phyloP scores from a whole-genome alignment of 306 rosid species.

The Rubus idaeus region DNA sequence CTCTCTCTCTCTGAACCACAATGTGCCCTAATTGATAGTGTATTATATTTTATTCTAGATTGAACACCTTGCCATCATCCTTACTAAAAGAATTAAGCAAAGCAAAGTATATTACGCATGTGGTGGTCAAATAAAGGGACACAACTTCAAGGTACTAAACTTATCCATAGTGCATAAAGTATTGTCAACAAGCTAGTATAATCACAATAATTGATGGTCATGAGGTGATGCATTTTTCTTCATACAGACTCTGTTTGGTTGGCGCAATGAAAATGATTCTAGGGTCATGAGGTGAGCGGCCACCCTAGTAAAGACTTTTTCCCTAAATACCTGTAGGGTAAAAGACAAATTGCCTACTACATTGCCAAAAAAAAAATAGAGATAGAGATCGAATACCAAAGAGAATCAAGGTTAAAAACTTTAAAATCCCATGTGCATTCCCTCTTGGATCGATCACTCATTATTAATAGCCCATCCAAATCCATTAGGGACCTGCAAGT shows the following conservation, averaged over 20 bases:
- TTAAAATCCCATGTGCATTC: slow-evolving; percentile 28
- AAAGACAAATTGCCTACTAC: not conserved
- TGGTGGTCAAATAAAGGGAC: slow-evolving; percentile 37
- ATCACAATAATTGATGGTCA: not conserved
- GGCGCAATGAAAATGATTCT: not conserved
- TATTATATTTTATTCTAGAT: not conserved
- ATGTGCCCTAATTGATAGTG: slow-evolving; percentile 10
- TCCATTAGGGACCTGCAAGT: slow-evolving; percentile 24
- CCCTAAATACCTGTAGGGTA: not conserved
- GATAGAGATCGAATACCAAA: not conserved
- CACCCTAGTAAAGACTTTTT: slow-evolving; percentile 1
- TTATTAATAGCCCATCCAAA: slow-evolving; percentile 28
- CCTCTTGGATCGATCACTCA: slow-evolving; percentile 37
- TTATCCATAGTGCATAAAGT: slow-evolving; percentile 7
- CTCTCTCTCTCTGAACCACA: not conserved
- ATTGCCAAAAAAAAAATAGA: not conserved
- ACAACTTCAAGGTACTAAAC: slow-evolving; percentile 17
- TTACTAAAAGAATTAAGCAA: not conserved
- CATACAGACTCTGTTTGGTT: not conserved
- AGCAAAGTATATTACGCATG: slow-evolving; percentile 27
- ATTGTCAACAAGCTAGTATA: slow-evolving; percentile 10
- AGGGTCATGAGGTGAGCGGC: not conserved
- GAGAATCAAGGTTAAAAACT: slow-evolving; percentile 10
- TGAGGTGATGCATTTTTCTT: not conserved
- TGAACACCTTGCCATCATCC: not conserved